Conservation (phyloP, 345 rosid genomes). For the Heritiera fomes region DNA sequence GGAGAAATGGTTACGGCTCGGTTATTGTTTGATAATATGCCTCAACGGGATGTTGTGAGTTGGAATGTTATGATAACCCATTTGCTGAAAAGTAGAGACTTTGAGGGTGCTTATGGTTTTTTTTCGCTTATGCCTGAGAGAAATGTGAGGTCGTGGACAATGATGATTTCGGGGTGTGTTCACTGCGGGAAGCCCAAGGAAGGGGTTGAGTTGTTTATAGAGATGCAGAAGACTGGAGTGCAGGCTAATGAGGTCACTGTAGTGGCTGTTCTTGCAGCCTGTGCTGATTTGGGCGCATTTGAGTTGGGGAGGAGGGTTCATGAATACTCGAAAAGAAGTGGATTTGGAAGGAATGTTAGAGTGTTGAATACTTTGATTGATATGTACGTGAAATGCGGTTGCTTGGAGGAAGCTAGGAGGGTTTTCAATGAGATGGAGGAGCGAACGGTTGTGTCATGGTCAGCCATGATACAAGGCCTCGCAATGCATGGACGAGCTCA, state of each 20-base stretch:
- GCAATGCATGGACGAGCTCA: constrained; percentile 39
- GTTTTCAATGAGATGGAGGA: constrained; percentile 38
- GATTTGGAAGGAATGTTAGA: constrained; percentile 28
- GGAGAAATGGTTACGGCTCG: constrained; percentile 33
- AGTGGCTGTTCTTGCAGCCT: constrained; percentile 40
- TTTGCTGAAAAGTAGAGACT: constrained; percentile 32
- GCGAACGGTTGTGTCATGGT: constrained; percentile 37
- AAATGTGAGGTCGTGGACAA: constrained; percentile 42
- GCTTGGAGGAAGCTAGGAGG: constrained; percentile 36
- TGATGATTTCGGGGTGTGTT: constrained; percentile 35
- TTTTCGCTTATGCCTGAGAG: constrained; percentile 39
- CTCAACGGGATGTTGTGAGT: constrained; percentile 36
- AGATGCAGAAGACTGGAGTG: constrained; percentile 35
- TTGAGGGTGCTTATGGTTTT: constrained; percentile 24
- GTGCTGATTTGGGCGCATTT: constrained; percentile 39
- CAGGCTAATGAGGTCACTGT: constrained; percentile 36
- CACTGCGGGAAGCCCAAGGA: constrained; percentile 32
- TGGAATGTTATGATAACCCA: constrained; percentile 38
- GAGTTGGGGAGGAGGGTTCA: constrained; percentile 39
- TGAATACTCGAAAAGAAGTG: constrained; percentile 29
- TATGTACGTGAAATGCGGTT: constrained; percentile 46
- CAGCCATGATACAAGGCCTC: constrained; percentile 40
- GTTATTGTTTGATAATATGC: constrained; percentile 47
- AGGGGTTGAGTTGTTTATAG: constrained; percentile 36
- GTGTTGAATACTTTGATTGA: constrained; percentile 42